Conservation (phyloP, 345 rosid species). For the Brassica nigra region DNA sequence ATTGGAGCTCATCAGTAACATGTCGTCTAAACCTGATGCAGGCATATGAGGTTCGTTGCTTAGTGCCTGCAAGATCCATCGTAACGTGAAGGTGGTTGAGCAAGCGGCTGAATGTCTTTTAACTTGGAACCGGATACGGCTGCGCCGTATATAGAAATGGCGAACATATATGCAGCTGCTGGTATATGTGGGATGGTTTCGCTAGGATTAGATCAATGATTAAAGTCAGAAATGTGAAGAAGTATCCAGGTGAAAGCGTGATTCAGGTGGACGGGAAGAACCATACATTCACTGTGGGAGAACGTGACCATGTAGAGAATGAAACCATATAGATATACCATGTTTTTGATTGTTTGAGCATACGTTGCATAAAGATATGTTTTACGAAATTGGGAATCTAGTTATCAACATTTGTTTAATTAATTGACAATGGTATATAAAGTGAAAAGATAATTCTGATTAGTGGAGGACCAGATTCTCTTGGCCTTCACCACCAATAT, state of each 20-base stretch:
- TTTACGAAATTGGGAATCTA: neutral
- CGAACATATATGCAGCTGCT: constrained; percentile 57
- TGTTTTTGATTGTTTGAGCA: constrained; percentile 45
- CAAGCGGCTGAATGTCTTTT: constrained; percentile 44
- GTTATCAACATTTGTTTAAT: too few species aligned
- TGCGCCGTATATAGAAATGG: constrained; percentile 62
- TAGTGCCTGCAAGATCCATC: constrained; percentile 60
- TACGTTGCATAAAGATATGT: neutral
- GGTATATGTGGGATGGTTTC: constrained; percentile 58
- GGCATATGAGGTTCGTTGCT: constrained; percentile 66
- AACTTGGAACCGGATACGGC: constrained; percentile 50
- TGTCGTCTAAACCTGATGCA: constrained; percentile 62
- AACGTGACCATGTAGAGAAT: constrained; percentile 42
- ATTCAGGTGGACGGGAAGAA: constrained; percentile 49
- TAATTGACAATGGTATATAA: neutral
- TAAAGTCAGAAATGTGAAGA: constrained; percentile 50
- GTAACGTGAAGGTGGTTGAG: constrained; percentile 49
- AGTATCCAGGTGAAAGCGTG: constrained; percentile 60
- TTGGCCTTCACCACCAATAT: neutral
- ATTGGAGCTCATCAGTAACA: constrained; percentile 45
- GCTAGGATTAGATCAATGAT: constrained; percentile 50
- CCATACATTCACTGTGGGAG: constrained; percentile 56
- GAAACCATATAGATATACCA: constrained; percentile 38
- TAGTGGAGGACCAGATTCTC: neutral
- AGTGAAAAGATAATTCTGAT: neutral